Conservation (phyloP, 805 yeast species). For the Metschnikowia lochheadii region DNA sequence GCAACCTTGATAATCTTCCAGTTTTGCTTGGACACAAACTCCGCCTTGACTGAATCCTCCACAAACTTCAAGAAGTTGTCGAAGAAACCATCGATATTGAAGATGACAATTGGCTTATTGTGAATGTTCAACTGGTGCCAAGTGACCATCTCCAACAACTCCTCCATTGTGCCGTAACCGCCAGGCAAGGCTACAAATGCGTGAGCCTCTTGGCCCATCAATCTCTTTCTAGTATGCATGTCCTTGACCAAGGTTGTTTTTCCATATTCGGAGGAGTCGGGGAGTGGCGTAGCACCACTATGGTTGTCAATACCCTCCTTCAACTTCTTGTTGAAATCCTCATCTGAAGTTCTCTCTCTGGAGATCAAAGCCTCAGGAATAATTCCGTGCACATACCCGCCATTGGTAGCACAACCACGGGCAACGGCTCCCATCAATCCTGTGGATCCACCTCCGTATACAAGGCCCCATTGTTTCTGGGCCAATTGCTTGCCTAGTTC, state of each 20-base stretch:
- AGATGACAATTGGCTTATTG: slow-evolving; percentile 70
- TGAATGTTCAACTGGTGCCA: slow-evolving; percentile 91
- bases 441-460: slow-evolving; percentile 88
- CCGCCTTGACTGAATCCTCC: slow-evolving; percentile 52
- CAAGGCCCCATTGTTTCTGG: slow-evolving; percentile 61
- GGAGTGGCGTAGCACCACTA: slow-evolving; percentile 62
- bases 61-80: slow-evolving; percentile 65
- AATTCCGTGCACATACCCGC: slow-evolving; percentile 76
- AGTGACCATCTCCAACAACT: slow-evolving; percentile 83
- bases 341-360: slow-evolving; percentile 55
- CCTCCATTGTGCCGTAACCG: slow-evolving; percentile 88
- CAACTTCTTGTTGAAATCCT: slow-evolving; percentile 44
- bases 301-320: slow-evolving; percentile 56
- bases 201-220: slow-evolving; percentile 84
- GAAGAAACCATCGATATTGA: slow-evolving; percentile 77
- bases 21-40: slow-evolving; percentile 66
- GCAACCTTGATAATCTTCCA: slow-evolving; percentile 69
- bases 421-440: slow-evolving; percentile 81
- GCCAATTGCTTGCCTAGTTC: slow-evolving; percentile 59
- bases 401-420: slow-evolving; percentile 50
- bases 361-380: slow-evolving; percentile 81
- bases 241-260: slow-evolving; percentile 76
- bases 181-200: slow-evolving; percentile 91
- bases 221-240: slow-evolving; percentile 83
- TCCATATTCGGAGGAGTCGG: slow-evolving; percentile 60